Evolutionary conservation across 345 rosid species (phyloP).

Genomic region (Eucalyptus erythrocorys): DNA sequence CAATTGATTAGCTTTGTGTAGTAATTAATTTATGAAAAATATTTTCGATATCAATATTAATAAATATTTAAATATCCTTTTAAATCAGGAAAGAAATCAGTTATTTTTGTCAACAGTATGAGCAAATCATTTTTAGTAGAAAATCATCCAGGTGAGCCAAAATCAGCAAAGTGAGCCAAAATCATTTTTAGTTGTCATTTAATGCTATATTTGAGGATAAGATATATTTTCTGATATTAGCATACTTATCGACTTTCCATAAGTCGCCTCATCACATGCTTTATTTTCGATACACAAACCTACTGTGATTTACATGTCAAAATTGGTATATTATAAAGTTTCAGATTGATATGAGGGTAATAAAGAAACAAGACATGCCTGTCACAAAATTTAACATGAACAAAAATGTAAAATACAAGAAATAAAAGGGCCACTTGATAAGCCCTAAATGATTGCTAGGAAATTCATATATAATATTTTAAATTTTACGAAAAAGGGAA

Average conservation of each 20-base stretch:
- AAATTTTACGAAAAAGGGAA: background rate
- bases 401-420: background rate
- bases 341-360: background rate
- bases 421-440: background rate
- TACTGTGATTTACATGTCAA: background rate
- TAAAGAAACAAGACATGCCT: background rate
- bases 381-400: background rate
- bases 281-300: background rate
- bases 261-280: background rate
- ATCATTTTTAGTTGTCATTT: background rate
- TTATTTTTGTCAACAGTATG: no score
- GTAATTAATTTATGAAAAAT: no score
- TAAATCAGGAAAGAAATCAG: no score
- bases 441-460: background rate
- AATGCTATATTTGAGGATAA: background rate
- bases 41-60: no score
- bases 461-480: background rate
- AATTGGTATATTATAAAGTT: background rate
- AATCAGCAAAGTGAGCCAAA: background rate
- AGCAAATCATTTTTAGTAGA: background rate
- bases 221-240: background rate
- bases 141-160: background rate
- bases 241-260: background rate
- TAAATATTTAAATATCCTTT: no score
- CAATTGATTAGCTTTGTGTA: no score